Evolutionary conservation across 306 rosid species (phyloP).

Genomic region (Comarum palustre): DNA sequence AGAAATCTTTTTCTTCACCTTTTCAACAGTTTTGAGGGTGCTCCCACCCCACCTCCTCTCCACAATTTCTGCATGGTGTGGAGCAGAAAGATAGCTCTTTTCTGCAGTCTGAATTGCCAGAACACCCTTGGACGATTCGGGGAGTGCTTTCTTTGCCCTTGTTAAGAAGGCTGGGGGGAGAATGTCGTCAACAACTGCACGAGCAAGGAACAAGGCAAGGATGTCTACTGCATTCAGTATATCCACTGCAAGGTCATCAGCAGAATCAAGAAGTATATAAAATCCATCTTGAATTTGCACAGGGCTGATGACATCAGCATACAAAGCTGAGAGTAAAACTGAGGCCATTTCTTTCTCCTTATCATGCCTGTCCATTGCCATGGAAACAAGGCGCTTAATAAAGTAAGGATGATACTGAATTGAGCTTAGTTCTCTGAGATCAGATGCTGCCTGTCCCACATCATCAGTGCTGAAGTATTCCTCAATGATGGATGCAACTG

Average conservation of each 20-base stretch:
- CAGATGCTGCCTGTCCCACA: conserved; percentile 82
- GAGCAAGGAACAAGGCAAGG: conserved; percentile 90
- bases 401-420: conserved; percentile 87
- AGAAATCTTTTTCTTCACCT: conserved; percentile 83
- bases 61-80: conserved; percentile 98
- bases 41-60: conserved; percentile 99
- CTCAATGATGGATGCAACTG: conserved; percentile 72
- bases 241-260: conserved; percentile 95
- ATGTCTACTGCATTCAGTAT: conserved; percentile 88
- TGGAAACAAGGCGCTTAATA: conserved; percentile 82
- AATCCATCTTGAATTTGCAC: conserved; percentile 89
- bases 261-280: conserved; percentile 88
- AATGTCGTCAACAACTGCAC: conserved; percentile 98
- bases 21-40: conserved; percentile 93
- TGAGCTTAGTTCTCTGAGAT: conserved; percentile 84
- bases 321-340: conserved; percentile 84
- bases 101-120: conserved; percentile 79
- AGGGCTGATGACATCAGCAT: conserved; percentile 92
- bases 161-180: conserved; percentile 88
- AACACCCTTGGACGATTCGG: conserved; percentile 82
- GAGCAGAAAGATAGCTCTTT: conserved; percentile 97
- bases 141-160: conserved; percentile 82
- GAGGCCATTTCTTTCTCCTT: conserved; percentile 99
- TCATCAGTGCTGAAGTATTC: conserved; percentile 87
- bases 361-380: conserved; percentile 97